A percentile compares a stretch with the other conserved stretches of the same genome.
phyloP scores from a whole-genome alignment of 306 rosid species.

The Astragalus membranaceus region DNA sequence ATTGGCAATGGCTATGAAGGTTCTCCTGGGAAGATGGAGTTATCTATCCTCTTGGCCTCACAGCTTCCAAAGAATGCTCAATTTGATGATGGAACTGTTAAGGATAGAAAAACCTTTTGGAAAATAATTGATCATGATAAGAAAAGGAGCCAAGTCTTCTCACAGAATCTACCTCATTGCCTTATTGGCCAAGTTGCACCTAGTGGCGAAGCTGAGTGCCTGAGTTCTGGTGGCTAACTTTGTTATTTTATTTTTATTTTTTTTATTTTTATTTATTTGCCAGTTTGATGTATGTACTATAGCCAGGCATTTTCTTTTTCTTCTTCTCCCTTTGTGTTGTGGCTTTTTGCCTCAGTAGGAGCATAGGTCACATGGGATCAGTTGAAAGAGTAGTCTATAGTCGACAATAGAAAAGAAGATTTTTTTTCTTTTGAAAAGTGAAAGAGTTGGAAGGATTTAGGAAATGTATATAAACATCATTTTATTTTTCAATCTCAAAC shows the following conservation, averaged over 20 bases:
- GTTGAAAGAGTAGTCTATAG: slow-evolving; percentile 4
- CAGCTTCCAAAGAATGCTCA: slow-evolving; percentile 26
- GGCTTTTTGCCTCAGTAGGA: not conserved
- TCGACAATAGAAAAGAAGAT: not conserved
- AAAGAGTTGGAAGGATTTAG: not conserved
- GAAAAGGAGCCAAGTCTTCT: slow-evolving; percentile 7
- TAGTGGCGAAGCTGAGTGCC: not conserved
- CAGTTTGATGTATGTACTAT: slow-evolving; percentile 2
- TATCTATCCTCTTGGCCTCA: slow-evolving; percentile 19
- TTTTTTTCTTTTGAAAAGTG: not conserved
- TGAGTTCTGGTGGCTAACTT: slow-evolving; percentile 14
- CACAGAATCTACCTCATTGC: slow-evolving; percentile 24
- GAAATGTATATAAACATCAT: slow-evolving; percentile 12
- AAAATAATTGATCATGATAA: slow-evolving; percentile 15
- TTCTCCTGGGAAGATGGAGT: slow-evolving; percentile 31
- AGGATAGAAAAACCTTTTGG: slow-evolving; percentile 23
- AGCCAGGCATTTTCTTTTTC: not conserved
- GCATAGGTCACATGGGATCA: slow-evolving; percentile 20
- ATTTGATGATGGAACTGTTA: not conserved
- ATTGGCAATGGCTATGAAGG: slow-evolving; percentile 24
- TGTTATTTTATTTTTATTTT: not conserved
- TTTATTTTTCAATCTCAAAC: not conserved
- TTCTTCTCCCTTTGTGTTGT: not conserved
- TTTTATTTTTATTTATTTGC: not conserved
- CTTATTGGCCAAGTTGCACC: slow-evolving; percentile 18